phyloP scores from a whole-genome alignment of 257 asterid species.

The Solanum etuberosum region DNA sequence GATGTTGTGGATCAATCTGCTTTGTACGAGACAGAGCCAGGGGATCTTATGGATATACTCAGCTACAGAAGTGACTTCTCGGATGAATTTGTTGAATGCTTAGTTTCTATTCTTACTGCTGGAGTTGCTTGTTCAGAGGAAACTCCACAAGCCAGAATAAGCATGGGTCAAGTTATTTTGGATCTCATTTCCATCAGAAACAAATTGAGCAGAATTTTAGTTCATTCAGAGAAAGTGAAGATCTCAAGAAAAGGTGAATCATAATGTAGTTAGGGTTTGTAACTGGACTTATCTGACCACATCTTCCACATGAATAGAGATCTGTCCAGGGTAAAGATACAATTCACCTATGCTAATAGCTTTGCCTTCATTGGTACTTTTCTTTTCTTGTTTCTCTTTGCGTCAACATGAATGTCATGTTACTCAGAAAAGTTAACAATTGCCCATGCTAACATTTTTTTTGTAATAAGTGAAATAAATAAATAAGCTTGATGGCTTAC shows the following conservation, averaged over 20 bases:
- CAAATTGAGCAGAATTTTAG: neutral
- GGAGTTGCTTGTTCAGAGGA: conserved; percentile 15
- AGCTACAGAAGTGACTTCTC: neutral
- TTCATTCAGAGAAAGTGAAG: neutral
- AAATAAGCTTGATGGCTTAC: neutral
- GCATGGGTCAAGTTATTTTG: neutral
- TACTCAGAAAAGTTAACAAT: neutral
- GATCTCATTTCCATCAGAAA: conserved; percentile 6
- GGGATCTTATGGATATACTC: neutral
- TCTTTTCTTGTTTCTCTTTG: neutral
- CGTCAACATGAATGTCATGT: neutral
- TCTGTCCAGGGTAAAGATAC: neutral
- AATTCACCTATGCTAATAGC: neutral
- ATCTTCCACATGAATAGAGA: neutral
- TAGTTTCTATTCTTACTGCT: conserved; percentile 5
- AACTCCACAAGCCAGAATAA: conserved; percentile 9
- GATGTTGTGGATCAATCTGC: conserved; percentile 20
- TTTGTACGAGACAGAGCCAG: neutral
- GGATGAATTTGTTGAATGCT: neutral
- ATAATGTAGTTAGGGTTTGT: neutral
- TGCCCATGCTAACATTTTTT: neutral
- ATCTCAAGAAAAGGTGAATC: neutral
- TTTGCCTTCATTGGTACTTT: neutral
- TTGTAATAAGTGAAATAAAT: neutral
- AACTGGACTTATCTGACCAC: neutral